These are phyloP conservation scores for Lipomyces mesembrius DNA, from an alignment of 805 yeast genomes.

Conservation along the genomic window DNA sequence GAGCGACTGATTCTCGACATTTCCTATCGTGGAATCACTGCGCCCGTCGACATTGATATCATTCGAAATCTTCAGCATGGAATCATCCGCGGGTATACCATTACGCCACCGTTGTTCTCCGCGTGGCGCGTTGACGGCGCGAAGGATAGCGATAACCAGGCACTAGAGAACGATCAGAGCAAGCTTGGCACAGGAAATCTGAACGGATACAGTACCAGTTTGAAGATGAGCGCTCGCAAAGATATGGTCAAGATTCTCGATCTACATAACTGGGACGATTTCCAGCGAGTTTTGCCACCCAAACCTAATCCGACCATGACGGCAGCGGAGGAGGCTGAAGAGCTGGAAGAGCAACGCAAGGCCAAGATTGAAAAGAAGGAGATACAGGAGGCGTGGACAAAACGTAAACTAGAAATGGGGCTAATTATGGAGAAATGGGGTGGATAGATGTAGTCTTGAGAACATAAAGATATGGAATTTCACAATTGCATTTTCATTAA, in stretches of 20 bases:
- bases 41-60: conserved; percentile 26
- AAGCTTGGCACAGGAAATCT: conserved; percentile 10
- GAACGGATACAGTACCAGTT: conserved; percentile 16
- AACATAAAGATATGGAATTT: no score
- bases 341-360: background rate
- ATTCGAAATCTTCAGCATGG: conserved; percentile 18
- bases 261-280: background rate
- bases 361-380: conserved; percentile 2
- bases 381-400: conserved; percentile 2
- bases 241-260: background rate
- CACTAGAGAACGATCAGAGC: background rate
- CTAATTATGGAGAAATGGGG: conserved; percentile 15
- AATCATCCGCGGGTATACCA: conserved; percentile 17
- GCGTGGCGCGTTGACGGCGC: conserved; percentile 27
- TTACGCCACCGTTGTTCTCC: conserved; percentile 23
- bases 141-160: conserved; percentile 24
- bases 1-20: conserved; percentile 24
- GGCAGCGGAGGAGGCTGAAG: conserved; percentile 1
- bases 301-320: conserved; percentile 8
- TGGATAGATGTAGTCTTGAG: conserved; percentile 2
- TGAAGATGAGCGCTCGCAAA: conserved; percentile 22
- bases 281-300: background rate
- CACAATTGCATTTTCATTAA: no score
- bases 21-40: conserved; percentile 24
- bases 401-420: background rate